Conservation (phyloP, 768 basidiomycete genomes). For the Leccinellum albellum region DNA sequence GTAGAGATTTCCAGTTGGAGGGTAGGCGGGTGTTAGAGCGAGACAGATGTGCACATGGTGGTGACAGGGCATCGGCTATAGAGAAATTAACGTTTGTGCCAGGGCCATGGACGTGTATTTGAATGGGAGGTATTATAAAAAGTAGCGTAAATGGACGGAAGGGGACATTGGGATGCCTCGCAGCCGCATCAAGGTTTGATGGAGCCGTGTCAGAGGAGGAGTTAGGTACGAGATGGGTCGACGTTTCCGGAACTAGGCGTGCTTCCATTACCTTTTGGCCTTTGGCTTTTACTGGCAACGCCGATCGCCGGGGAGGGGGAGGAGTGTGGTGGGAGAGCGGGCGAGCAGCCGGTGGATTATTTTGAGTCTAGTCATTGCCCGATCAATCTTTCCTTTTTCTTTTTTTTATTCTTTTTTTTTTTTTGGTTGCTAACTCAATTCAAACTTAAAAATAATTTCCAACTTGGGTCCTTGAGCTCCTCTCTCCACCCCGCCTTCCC, state of each 20-base stretch:
- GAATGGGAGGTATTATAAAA: slow-evolving; percentile 2
- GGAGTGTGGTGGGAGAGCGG: background rate
- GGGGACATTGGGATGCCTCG: slow-evolving; percentile 4
- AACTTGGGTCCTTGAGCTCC: slow-evolving; percentile 11
- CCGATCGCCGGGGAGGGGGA: slow-evolving; percentile 14
- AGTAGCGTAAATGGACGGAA: slow-evolving; percentile 7
- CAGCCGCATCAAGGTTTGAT: slow-evolving; percentile 28
- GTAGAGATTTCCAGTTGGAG: background rate
- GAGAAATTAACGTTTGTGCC: slow-evolving; percentile 19
- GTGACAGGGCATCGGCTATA: slow-evolving; percentile 5
- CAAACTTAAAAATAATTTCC: slow-evolving; percentile 53
- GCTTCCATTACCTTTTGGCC: slow-evolving; percentile 18
- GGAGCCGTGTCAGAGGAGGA: slow-evolving; percentile 1
- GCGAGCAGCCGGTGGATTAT: background rate
- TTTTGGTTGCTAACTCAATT: slow-evolving; percentile 45
- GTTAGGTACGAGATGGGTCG: slow-evolving; percentile 1
- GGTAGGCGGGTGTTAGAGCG: background rate
- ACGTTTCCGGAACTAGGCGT: slow-evolving; percentile 1
- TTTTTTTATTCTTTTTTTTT: background rate
- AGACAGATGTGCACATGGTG: slow-evolving; percentile 5
- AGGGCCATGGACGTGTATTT: background rate
- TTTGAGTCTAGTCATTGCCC: slow-evolving; percentile 6
- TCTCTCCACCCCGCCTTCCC: slow-evolving; percentile 21
- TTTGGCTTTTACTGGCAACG: slow-evolving; percentile 16
- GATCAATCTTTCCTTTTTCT: slow-evolving; percentile 13